These are phyloP conservation scores for Amylostereum chailletii DNA, from an alignment of 1,284 basidiomycete genomes.

Conservation along the genomic window DNA sequence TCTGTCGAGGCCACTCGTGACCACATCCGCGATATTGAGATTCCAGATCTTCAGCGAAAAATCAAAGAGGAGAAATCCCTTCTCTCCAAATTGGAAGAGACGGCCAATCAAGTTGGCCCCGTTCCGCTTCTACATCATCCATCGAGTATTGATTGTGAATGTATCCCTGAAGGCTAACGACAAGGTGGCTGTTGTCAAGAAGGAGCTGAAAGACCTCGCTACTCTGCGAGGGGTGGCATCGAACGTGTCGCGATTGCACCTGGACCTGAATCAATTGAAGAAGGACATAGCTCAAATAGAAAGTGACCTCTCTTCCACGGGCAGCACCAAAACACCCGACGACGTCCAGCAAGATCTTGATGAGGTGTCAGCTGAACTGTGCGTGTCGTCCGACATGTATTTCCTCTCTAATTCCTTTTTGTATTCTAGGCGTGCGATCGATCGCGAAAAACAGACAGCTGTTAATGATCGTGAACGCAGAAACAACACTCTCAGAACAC, in stretches of 20 bases:
- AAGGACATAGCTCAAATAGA: slow-evolving; percentile 64
- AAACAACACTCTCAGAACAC: slow-evolving; percentile 41
- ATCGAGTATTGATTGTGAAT: slow-evolving; percentile 2
- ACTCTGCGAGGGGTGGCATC: slow-evolving; percentile 58
- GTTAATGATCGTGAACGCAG: slow-evolving; percentile 63
- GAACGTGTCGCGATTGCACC: slow-evolving; percentile 53
- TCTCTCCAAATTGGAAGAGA: slow-evolving; percentile 39
- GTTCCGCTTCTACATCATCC: slow-evolving; percentile 2
- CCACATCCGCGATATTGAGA: slow-evolving; percentile 49
- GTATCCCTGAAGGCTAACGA: slow-evolving; percentile 32
- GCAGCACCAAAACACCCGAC: slow-evolving; percentile 74
- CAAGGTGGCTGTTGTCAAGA: slow-evolving; percentile 37
- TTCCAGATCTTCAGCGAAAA: slow-evolving; percentile 61
- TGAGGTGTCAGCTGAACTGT: slow-evolving; percentile 59
- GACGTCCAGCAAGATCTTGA: slow-evolving; percentile 78
- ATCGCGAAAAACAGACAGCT: slow-evolving; percentile 58
- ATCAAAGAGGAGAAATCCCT: slow-evolving; percentile 49
- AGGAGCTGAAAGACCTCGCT: slow-evolving; percentile 54
- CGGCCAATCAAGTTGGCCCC: slow-evolving; percentile 48
- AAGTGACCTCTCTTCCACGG: slow-evolving; percentile 58
- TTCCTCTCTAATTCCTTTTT: not conserved
- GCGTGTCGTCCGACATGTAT: slow-evolving; percentile 19
- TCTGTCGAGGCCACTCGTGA: slow-evolving; percentile 44
- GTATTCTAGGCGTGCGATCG: slow-evolving; percentile 54
- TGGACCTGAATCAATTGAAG: slow-evolving; percentile 58